Evolutionary conservation across 441 rosid genomes (phyloP).

Genomic region (Populus hybrid): DNA sequence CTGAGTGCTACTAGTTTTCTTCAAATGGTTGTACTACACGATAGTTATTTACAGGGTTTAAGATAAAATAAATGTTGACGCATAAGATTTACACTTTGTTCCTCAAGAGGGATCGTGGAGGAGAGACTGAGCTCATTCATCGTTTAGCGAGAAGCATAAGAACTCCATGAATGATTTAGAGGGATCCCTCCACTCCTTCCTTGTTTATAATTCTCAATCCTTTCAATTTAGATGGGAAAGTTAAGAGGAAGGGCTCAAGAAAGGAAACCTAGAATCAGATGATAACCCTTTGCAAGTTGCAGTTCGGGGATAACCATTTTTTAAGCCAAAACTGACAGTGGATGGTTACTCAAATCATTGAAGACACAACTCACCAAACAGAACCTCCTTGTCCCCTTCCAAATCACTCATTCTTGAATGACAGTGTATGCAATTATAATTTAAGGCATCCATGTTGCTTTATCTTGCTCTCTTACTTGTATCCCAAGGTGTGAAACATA

Average conservation of each 20-base stretch:
- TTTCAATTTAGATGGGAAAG: too few relatives aligned
- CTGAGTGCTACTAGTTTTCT: too few relatives aligned
- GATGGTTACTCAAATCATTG: constrained; percentile 16
- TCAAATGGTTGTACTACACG: too few relatives aligned
- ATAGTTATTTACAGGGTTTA: too few relatives aligned
- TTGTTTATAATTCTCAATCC: background rate
- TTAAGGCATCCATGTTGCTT: background rate
- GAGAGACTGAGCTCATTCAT: background rate
- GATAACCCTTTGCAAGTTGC: constrained; percentile 1
- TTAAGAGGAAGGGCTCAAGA: background rate
- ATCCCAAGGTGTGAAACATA: background rate
- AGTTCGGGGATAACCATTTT: background rate
- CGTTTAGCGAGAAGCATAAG: background rate
- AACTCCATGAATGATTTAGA: background rate
- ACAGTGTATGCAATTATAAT: too few relatives aligned
- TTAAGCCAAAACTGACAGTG: constrained; percentile 1
- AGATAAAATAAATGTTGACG: too few relatives aligned
- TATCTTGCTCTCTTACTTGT: background rate
- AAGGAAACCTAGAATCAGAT: background rate
- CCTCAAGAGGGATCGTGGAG: too few relatives aligned
- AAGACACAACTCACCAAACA: constrained; percentile 14
- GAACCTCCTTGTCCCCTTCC: background rate
- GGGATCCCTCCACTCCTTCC: background rate
- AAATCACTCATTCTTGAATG: background rate
- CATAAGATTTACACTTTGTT: too few relatives aligned